Conservation (phyloP, 164 flowering plant genomes). For the Paratinospora sagittata region DNA sequence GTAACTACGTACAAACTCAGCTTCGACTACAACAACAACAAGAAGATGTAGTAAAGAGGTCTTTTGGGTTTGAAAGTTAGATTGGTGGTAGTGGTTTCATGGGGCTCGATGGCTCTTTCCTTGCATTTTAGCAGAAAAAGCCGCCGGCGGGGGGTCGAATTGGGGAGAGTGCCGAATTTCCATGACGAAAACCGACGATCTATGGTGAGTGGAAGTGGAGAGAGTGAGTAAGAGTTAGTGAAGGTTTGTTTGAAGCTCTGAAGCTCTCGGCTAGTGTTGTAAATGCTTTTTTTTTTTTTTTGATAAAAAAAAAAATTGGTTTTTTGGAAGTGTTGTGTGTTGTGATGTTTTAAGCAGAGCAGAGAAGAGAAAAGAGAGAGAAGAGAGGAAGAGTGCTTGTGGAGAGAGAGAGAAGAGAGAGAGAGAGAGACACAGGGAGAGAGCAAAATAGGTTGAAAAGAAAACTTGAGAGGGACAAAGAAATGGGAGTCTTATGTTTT, state of each 20-base stretch:
- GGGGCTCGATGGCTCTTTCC: slow-evolving; percentile 15
- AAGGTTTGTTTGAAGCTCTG: neutral
- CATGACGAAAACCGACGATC: slow-evolving; percentile 37
- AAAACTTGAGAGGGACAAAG: slow-evolving; percentile 13
- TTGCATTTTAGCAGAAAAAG: slow-evolving; percentile 35
- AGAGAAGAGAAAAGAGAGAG: neutral
- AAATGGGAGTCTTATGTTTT: slow-evolving; percentile 20
- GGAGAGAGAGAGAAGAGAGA: slow-evolving; percentile 2
- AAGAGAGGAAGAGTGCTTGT: neutral
- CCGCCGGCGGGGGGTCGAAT: slow-evolving; percentile 27
- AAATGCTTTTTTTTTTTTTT: neutral
- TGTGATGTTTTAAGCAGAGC: neutral
- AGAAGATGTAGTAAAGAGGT: too few species aligned
- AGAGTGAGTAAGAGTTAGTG: too few species aligned
- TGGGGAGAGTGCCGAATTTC: slow-evolving; percentile 27
- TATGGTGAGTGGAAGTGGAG: neutral
- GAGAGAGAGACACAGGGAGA: slow-evolving; percentile 18
- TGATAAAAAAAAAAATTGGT: too few species aligned
- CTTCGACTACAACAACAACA: too few species aligned
- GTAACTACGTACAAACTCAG: too few species aligned
- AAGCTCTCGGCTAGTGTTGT: neutral
- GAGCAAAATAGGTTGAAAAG: slow-evolving; percentile 5
- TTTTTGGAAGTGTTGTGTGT: neutral
- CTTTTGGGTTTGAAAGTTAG: too few species aligned
- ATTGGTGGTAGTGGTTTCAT: neutral